These are phyloP conservation scores for Colletotrichum viniferum DNA, from an alignment of 2,329 filamentous ascomycete genomes.

Conservation along the genomic window DNA sequence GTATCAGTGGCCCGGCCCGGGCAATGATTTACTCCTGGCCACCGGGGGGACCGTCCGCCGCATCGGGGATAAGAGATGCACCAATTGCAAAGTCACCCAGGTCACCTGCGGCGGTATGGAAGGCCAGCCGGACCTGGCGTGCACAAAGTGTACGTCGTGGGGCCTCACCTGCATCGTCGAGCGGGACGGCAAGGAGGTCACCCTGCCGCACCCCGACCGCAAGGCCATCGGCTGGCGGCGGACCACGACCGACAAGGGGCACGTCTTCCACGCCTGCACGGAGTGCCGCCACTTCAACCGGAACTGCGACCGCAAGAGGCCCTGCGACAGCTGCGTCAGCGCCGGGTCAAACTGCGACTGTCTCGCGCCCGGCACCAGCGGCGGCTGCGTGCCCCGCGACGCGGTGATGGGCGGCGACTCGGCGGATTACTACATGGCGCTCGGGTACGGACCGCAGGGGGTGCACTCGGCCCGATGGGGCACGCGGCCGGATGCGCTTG, in stretches of 20 bases:
- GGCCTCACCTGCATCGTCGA: slow-evolving; percentile 14
- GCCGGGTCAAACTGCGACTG: slow-evolving; percentile 20
- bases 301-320: slow-evolving; percentile 39
- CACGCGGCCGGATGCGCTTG: background rate
- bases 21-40: background rate
- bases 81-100: background rate
- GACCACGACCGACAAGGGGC: background rate
- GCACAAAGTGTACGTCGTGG: slow-evolving; percentile 12
- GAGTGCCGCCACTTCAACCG: background rate
- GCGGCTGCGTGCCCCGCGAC: background rate
- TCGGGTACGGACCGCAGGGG: slow-evolving; percentile 32
- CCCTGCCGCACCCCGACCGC: background rate
- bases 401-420: slow-evolving; percentile 24
- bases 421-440: slow-evolving; percentile 37
- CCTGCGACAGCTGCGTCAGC: slow-evolving; percentile 38
- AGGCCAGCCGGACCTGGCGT: background rate
- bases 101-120: slow-evolving; percentile 1
- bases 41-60: background rate
- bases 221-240: slow-evolving; percentile 10
- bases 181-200: background rate
- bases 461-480: slow-evolving; percentile 25
- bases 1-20: background rate
- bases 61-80: background rate
- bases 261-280: background rate
- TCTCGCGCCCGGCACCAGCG: background rate